A percentile compares a stretch with the other conserved stretches of the same genome.
These are phyloP conservation scores for Lumnitzera racemosa DNA, from an alignment of 345 rosid species.

Conservation along the genomic window DNA sequence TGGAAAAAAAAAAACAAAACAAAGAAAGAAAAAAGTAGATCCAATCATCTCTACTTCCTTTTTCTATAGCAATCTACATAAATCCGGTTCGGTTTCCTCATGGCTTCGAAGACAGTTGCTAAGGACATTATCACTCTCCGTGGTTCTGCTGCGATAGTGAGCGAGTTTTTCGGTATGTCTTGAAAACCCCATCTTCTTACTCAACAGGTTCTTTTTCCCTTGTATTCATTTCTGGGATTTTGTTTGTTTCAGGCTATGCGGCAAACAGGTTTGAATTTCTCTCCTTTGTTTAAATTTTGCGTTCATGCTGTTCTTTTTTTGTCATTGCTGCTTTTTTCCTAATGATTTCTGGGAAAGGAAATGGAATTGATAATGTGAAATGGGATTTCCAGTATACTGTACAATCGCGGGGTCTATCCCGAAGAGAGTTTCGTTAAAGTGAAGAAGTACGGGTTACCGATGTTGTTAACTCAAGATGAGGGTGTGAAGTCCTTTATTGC, in stretches of 20 bases:
- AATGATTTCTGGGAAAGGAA: neutral
- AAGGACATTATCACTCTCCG: slow-evolving; percentile 94
- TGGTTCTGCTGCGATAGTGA: slow-evolving; percentile 94
- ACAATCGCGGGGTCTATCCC: slow-evolving; percentile 91
- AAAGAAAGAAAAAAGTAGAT: too few relatives aligned
- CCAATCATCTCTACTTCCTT: too few relatives aligned
- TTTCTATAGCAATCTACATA: too few relatives aligned
- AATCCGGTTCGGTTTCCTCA: slow-evolving; percentile 3
- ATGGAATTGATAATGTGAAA: neutral
- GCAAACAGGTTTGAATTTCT: slow-evolving; percentile 68
- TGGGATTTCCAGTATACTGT: slow-evolving; percentile 54
- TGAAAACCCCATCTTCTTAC: neutral
- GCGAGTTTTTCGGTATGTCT: slow-evolving; percentile 82
- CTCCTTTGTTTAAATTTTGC: neutral
- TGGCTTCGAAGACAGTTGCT: slow-evolving; percentile 70
- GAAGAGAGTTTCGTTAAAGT: slow-evolving; percentile 88
- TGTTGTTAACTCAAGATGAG: slow-evolving; percentile 87
- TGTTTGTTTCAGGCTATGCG: slow-evolving; percentile 65
- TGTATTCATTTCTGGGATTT: neutral
- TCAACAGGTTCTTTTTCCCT: neutral
- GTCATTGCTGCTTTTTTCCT: neutral
- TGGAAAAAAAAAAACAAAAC: too few relatives aligned
- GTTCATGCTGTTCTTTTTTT: neutral
- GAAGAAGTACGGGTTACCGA: slow-evolving; percentile 93
- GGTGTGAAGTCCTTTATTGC: slow-evolving; percentile 76